These are phyloP conservation scores for Stagonosporopsis cucurbitacearum DNA, from an alignment of 2,329 filamentous ascomycete genomes.

Conservation along the genomic window DNA sequence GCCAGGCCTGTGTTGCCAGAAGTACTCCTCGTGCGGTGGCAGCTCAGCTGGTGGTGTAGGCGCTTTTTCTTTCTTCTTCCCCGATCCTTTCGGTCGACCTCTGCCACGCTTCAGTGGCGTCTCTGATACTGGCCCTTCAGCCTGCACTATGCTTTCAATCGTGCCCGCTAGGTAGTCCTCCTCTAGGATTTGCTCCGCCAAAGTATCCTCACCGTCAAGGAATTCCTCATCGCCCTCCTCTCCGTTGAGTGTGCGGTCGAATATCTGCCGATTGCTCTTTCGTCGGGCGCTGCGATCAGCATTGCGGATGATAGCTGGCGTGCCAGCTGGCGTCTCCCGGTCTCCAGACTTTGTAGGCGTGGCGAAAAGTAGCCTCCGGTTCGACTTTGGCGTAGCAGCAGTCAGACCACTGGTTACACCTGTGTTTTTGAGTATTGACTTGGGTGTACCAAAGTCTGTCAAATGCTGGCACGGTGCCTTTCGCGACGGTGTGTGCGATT, in stretches of 20 bases:
- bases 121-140: slow-evolving; percentile 52
- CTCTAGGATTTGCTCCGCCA: slow-evolving; percentile 73
- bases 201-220: slow-evolving; percentile 69
- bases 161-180: slow-evolving; percentile 57
- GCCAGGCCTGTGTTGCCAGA: slow-evolving; percentile 87
- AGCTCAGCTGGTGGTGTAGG: slow-evolving; percentile 82
- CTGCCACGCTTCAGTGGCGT: slow-evolving; percentile 62
- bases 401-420: slow-evolving; percentile 28
- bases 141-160: slow-evolving; percentile 29
- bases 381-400: slow-evolving; percentile 51
- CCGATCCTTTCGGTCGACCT: slow-evolving; percentile 47
- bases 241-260: slow-evolving; percentile 72
- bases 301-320: slow-evolving; percentile 70
- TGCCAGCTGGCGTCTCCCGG: slow-evolving; percentile 51
- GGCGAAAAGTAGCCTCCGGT: slow-evolving; percentile 55
- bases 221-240: slow-evolving; percentile 71
- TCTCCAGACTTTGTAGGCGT: slow-evolving; percentile 50
- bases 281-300: slow-evolving; percentile 84
- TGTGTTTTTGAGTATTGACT: slow-evolving; percentile 45
- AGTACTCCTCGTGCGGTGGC: slow-evolving; percentile 89
- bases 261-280: slow-evolving; percentile 80
- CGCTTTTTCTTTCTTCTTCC: slow-evolving; percentile 64
- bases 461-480: slow-evolving; percentile 29
- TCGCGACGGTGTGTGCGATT: slow-evolving; percentile 43
- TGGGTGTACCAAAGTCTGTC: slow-evolving; percentile 39